These are phyloP conservation scores for Boletus coccyginus DNA, from an alignment of 768 basidiomycete species.

Conservation along the genomic window DNA sequence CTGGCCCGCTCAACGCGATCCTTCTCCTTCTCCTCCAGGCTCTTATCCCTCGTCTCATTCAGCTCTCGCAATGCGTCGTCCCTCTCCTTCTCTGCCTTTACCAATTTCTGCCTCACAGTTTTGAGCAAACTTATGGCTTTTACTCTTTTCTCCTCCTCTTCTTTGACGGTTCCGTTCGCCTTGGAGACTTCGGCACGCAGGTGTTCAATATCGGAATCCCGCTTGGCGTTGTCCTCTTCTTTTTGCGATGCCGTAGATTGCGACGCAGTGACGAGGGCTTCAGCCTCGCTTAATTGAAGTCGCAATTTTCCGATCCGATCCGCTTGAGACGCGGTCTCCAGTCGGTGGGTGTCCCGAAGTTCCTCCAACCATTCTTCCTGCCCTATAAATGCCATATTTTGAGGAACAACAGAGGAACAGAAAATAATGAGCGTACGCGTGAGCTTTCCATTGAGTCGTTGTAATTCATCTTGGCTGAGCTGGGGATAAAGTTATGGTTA, in stretches of 20 bases:
- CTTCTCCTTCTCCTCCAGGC: slow-evolving; percentile 45
- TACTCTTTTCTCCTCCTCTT: slow-evolving; percentile 95
- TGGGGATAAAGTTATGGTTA: slow-evolving; percentile 25
- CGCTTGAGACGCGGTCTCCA: slow-evolving; percentile 77
- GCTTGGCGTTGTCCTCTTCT: slow-evolving; percentile 49
- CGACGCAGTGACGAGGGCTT: slow-evolving; percentile 62
- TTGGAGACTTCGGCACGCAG: slow-evolving; percentile 65
- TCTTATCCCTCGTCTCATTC: slow-evolving; percentile 48
- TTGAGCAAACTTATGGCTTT: slow-evolving; percentile 93
- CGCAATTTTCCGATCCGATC: slow-evolving; percentile 71
- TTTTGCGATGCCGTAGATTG: slow-evolving; percentile 45
- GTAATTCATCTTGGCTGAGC: slow-evolving; percentile 77
- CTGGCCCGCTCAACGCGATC: slow-evolving; percentile 46
- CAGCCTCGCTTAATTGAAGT: slow-evolving; percentile 65
- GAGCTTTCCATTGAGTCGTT: slow-evolving; percentile 67
- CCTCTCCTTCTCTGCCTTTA: slow-evolving; percentile 92
- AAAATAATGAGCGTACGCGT: slow-evolving; percentile 50
- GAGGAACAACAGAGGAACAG: not conserved
- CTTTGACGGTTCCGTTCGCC: slow-evolving; percentile 64
- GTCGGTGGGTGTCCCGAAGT: slow-evolving; percentile 75
- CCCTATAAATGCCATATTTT: slow-evolving; percentile 41
- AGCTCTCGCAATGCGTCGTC: slow-evolving; percentile 73
- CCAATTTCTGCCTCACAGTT: slow-evolving; percentile 94
- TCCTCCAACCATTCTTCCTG: slow-evolving; percentile 86
- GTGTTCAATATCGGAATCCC: slow-evolving; percentile 52